Evolutionary conservation across 2,329 filamentous ascomycete genomes (phyloP), one percentile per base, ranked within the genome.

Genomic region (Sporothrix brunneoviolacea): DNA sequence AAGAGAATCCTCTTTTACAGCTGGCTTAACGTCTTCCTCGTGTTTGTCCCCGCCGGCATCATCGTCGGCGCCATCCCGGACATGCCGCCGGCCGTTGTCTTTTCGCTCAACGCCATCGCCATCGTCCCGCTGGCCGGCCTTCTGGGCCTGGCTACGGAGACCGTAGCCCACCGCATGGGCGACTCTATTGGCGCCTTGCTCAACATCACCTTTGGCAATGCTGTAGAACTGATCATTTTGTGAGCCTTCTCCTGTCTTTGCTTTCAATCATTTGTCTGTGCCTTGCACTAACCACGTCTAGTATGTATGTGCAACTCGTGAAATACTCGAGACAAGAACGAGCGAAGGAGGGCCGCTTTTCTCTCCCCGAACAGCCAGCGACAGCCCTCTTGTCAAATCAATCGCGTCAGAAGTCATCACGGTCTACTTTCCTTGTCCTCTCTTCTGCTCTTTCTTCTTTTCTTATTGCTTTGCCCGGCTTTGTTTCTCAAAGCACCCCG

Each of bases 101-200:
- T 90, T 63, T 83, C 77, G 52, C 76, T 88, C 70, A 90, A 90
- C 64, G 83, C 83, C 46, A 72, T 89, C 57, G 85, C 86, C 59
- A 86, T 90, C 60, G 77, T 90, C 53, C 86, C 86, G 22, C 72
- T 90, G 55, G 86, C 86, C 44, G 85, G 82, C 51, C 68, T 90
- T 48, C 71, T 90, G 58, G 82, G 80, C 59, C 82, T 82, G 67
- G 85, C 86, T 32, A 90, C 86, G 15, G 86, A 90, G 68, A 84
- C 80, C 51, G 85, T 89, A 52, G 84, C 86, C 42, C 76, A 76
- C 57, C 80, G 81, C 58, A 75, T 90, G 67, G 86, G 86, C 58
- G 89, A 90, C 64, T 91, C 88, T 0, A 70, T 95, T 4, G 91
- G 91, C 55, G 91, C 91, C 50, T 72, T 97, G 38, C 75, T 96